Evolutionary conservation across 768 basidiomycete genomes (phyloP).

Genomic region (Mycena albidolilacea): DNA sequence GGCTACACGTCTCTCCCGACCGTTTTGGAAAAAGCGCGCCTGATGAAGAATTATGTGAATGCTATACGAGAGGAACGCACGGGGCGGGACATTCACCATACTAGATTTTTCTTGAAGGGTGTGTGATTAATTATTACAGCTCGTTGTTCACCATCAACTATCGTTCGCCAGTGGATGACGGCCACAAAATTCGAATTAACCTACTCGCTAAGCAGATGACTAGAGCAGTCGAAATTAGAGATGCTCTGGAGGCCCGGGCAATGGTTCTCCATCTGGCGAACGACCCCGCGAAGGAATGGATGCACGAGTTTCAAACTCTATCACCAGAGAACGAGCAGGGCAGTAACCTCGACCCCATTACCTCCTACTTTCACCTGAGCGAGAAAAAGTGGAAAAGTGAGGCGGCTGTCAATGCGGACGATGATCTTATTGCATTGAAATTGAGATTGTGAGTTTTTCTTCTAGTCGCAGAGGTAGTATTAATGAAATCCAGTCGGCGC

Average conservation of each 20-base stretch:
- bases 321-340: background rate
- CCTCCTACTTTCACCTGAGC: too few relatives aligned
- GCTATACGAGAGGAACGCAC: background rate
- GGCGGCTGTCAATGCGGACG: background rate
- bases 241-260: background rate
- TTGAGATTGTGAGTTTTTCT: background rate
- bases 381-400: background rate
- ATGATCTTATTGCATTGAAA: background rate
- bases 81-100: background rate
- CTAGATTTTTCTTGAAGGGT: too few relatives aligned
- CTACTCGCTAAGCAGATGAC: background rate
- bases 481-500: background rate
- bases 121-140: too few relatives aligned
- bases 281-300: background rate
- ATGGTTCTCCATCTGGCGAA: background rate
- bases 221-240: background rate
- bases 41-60: too few relatives aligned
- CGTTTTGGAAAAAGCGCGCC: slow-evolving; percentile 15
- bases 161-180: background rate
- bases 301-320: background rate
- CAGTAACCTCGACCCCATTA: too few relatives aligned
- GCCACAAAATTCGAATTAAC: background rate
- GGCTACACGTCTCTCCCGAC: slow-evolving; percentile 34
- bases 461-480: background rate
- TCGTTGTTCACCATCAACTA: background rate